Base-by-base conservation (phyloP, 1,284 basidiomycete species). In the Melampsora americana region DNA sequence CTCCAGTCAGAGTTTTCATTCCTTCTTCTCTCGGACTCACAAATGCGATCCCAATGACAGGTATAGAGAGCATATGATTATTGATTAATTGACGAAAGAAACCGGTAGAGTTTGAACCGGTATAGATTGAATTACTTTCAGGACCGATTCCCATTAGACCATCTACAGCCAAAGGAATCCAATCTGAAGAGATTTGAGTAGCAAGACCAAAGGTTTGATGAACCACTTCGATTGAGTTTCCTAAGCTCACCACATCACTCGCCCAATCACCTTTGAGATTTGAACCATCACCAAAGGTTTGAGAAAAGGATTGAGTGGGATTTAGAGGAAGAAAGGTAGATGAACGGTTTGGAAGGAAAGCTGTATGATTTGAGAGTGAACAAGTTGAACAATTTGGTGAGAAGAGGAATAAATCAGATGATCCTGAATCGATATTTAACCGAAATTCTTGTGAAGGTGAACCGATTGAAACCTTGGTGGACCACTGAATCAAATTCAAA, bases 371-470 rank as follows among this genome's bases (percentile, higher is more conserved):
- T 16, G 35, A 39, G 23, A 74, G 72, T 59, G 64, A 39, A 30
- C 72, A 74, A 5, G 35, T 44, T 66, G 20, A 16, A 56, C 72
- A 74, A 30, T 23, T 61, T 42, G 72, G 72, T 44, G 53, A 62
- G 59, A 74, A 74, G 20, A 74, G 26, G 12, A 74, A 74, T 26
- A 74, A 65, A 48, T 74, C 72, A 20, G 72, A 18, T 23, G 72
- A 74, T 20, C 72, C 72, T 18, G 72, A 66, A 46, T 74, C 72
- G 44, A 74, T 67, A 28, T 74, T 74, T 12, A 74, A n/a, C 30
- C 53, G 30, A 20, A 74, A 53, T 28, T 35, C 32, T 66, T 67
- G 72, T 2, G 53, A 35, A 12, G 72, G 65, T 20, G 72, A 66
- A 39, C 72, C 72, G 23, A 74, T 28, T n/a, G 39, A 39, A 23